Conservation (phyloP, 805 yeast genomes). For the Debaryomyces hansenii region DNA sequence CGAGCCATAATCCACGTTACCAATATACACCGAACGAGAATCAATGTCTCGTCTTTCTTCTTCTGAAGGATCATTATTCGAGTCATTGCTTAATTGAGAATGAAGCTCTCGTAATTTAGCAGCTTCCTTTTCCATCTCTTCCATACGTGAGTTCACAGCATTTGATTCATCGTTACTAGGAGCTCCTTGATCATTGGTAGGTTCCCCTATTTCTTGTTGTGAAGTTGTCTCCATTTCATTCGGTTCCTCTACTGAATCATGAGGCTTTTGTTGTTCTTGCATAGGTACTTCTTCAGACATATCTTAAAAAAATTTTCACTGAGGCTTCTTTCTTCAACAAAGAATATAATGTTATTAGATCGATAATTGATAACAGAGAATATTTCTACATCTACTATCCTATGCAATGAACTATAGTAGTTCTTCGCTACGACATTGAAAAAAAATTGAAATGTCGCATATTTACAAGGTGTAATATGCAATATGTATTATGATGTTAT, state of each 20-base stretch:
- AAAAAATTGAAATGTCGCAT: neutral
- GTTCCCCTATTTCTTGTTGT: neutral
- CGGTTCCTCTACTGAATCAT: neutral
- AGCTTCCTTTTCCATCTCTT: conserved; percentile 63
- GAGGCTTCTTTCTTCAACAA: neutral
- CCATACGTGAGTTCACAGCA: conserved; percentile 43
- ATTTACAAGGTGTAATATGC: neutral
- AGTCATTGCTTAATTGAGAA: conserved; percentile 20
- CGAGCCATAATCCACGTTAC: conserved; percentile 78
- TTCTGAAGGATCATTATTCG: conserved; percentile 28
- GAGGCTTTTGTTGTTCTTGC: conserved; percentile 15
- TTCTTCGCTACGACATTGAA: neutral
- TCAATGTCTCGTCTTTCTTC: conserved; percentile 65
- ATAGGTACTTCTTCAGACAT: conserved; percentile 36
- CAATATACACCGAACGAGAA: conserved; percentile 74
- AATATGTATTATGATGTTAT: no score
- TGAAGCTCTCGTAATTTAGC: conserved; percentile 61
- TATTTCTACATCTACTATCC: no score
- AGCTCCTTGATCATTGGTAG: conserved; percentile 1
- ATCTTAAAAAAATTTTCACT: neutral
- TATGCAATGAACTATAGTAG: no score
- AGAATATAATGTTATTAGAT: neutral
- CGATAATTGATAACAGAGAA: neutral
- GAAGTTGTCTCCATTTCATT: neutral
- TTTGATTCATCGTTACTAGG: conserved; percentile 5